Base-by-base conservation (phyloP, 495 filamentous ascomycete genomes). In the Hyaloscypha variabilis region DNA sequence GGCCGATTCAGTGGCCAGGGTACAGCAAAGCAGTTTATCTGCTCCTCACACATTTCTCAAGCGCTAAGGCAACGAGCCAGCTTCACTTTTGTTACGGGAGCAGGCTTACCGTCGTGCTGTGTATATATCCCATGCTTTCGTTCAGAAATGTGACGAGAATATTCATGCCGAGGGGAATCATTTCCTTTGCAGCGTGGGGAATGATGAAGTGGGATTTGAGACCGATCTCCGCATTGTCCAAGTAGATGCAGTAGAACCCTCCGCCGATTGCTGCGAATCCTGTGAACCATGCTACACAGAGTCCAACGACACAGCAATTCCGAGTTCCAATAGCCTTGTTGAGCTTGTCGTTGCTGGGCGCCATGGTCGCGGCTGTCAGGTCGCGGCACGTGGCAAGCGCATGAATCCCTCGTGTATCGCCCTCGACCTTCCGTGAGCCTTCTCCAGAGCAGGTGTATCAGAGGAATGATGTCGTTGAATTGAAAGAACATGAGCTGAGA, bases 101-200 rank as follows among this genome's bases (percentile, higher is more conserved):
- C n/a, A n/a, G n/a, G n/a, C n/a, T 34, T n/a, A 69, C 39, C 8
- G 67, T 39, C 11, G 58, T 62, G 30, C 24, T 53, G 31, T 69
- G 67, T 2, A 66, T 66, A 39, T 62, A 69, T 26, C 63, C 63
- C 55, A 65, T 58, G 19, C 28, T 25, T 34, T 69, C 67, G 25
- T 56, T 66, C 34, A 61, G 57, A 13, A 69, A 29, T 11, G 67
- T 66, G n/a, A 69, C 23, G 26, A 66, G 6, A 29, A 69, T 42
- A 36, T 69, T 69, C 21, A 69, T 46, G 19, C 57, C 62, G 6
- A 69, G 55, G 24, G 67, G 63, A 4, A 69, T 23, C 17, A 65
- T 51, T 58, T 69, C 62, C 46, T 58, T 67, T 13, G 50, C 58
- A n/a, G 39, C 30, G 23, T 71, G 63, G 0, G 71, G 66, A n/a